Evolutionary conservation across 345 rosid species (phyloP), one percentile per base, ranked within the genome.

Genomic region (Passiflora organensis): DNA sequence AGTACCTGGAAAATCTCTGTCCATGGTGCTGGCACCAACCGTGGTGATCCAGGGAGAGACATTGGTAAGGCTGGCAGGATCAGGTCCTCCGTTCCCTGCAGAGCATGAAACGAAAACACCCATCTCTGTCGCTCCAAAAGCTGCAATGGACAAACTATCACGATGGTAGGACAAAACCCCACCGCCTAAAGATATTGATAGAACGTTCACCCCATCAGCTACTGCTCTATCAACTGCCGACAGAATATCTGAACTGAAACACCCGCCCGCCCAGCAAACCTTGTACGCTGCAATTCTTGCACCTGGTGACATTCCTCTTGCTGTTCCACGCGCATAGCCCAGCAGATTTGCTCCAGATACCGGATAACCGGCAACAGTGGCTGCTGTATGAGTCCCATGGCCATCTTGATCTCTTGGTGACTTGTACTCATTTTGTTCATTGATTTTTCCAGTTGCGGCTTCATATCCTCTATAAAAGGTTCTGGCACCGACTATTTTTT

Each of bases 331-430:
- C 22, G 72, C 72, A 19, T 67, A 67, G 24, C 72, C 72, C 8
- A 67, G 34, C 0, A 67, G 58, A 38, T 61, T 67, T 2, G 72
- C 72, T 0, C 62, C 66, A 23, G 10, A 56, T 5, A 67, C 72
- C 10, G 46, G 51, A 23, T 62, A 67, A 10, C 72, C 66, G 48
- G 66, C 66, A 5, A 60, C 72, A 5, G 72, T 67, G 5, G 66
- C 72, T 43, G 72, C 58, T 21, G 72, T 67, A 42, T 67, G 72
- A 43, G 72, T 67, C 22, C 72, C 72, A 55, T 67, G 72, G 20
- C 72, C 72, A 48, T 67, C 72, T 44, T 67, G 66, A 55, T 67
- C 72, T 61, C 62, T 60, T 20, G 72, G 66, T 18, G 66, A 67
- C 20, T 49, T 60, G 24, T 60, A 67, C 58, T 67, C 72, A 1